These are phyloP conservation scores for Talaromyces liani DNA, from an alignment of 495 filamentous ascomycete species.

Conservation along the genomic window DNA sequence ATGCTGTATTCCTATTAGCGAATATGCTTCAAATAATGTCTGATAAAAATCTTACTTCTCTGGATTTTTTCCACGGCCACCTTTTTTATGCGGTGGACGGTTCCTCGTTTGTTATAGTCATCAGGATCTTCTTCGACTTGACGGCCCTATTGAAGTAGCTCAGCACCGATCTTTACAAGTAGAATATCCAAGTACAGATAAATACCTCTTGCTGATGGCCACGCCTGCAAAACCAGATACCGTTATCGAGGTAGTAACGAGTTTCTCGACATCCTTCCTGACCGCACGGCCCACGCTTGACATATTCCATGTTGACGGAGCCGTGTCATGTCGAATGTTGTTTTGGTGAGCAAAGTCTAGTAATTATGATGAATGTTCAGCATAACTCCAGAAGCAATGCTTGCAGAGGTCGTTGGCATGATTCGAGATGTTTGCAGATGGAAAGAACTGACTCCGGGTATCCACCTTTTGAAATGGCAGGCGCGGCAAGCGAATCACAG, in stretches of 20 bases:
- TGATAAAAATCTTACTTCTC: slow-evolving; percentile 31
- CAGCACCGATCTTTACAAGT: no score
- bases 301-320: slow-evolving; percentile 40
- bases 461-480: slow-evolving; percentile 1
- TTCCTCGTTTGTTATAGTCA: slow-evolving; percentile 60
- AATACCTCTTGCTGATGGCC: slow-evolving; percentile 57
- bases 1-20: slow-evolving; percentile 25
- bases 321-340: slow-evolving; percentile 2
- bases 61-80: slow-evolving; percentile 42
- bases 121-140: slow-evolving; percentile 70
- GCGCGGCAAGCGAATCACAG: background rate
- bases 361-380: background rate
- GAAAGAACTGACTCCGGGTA: background rate
- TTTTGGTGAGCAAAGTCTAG: background rate
- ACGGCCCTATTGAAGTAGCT: slow-evolving; percentile 19
- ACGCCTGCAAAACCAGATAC: slow-evolving; percentile 56
- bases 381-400: background rate
- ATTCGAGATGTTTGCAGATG: background rate
- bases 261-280: slow-evolving; percentile 57
- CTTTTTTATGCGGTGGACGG: slow-evolving; percentile 47
- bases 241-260: slow-evolving; percentile 56
- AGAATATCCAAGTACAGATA: no score
- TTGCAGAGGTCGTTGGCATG: background rate
- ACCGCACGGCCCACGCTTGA: slow-evolving; percentile 50
- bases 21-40: background rate